These are phyloP conservation scores for Epichloe scottii DNA, from an alignment of 2,329 filamentous ascomycete genomes.

Conservation along the genomic window DNA sequence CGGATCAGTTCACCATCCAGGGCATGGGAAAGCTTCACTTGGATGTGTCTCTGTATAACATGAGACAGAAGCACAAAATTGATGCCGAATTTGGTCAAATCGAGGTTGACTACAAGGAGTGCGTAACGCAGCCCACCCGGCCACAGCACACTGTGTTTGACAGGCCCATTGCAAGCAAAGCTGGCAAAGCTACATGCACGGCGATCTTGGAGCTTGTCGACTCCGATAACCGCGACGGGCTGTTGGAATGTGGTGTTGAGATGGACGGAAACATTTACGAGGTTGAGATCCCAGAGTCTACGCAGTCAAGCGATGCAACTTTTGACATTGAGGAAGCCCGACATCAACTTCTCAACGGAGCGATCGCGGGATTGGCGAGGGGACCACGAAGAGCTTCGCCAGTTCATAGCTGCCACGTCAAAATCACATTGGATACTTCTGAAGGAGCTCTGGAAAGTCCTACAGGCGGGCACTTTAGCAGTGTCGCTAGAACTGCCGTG, in stretches of 20 bases:
- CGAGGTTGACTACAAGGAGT: slow-evolving; percentile 91
- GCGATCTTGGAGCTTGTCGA: slow-evolving; percentile 53
- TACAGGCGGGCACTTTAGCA: slow-evolving; percentile 54
- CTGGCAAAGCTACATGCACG: slow-evolving; percentile 64
- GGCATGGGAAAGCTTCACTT: slow-evolving; percentile 96
- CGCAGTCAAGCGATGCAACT: slow-evolving; percentile 31
- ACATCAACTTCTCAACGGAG: slow-evolving; percentile 62
- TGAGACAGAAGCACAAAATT: slow-evolving; percentile 81
- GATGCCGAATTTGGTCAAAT: slow-evolving; percentile 80
- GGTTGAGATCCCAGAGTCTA: slow-evolving; percentile 42
- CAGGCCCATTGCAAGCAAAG: slow-evolving; percentile 65
- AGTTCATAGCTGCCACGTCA: slow-evolving; percentile 62
- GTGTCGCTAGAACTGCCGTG: slow-evolving; percentile 50
- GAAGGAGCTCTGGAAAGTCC: slow-evolving; percentile 43
- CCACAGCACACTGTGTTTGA: slow-evolving; percentile 57
- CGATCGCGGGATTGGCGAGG: slow-evolving; percentile 68
- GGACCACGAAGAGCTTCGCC: slow-evolving; percentile 74
- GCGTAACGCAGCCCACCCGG: slow-evolving; percentile 45
- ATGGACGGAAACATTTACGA: slow-evolving; percentile 59
- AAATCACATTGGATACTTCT: slow-evolving; percentile 53
- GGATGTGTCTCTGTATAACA: slow-evolving; percentile 79
- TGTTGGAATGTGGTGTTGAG: slow-evolving; percentile 32
- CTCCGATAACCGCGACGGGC: slow-evolving; percentile 22
- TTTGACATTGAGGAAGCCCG: slow-evolving; percentile 38
- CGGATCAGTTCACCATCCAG: slow-evolving; percentile 82